Evolutionary conservation across 2,329 filamentous ascomycete genomes (phyloP).

Genomic region (Fusarium penzigii): DNA sequence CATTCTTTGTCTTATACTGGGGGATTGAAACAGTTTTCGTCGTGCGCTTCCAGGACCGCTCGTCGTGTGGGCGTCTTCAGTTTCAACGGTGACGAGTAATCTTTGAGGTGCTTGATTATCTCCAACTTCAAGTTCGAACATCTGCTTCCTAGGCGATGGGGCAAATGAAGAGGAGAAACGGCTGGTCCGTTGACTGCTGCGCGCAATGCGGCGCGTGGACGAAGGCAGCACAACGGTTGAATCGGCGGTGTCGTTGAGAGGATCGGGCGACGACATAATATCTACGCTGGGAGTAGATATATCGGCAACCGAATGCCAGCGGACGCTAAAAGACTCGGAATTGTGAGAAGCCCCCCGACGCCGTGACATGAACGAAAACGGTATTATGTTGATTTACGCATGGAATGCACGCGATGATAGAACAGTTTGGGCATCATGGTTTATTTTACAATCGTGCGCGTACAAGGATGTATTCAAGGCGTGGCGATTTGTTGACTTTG

Average conservation of each 20-base stretch:
- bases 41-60: conserved; percentile 35
- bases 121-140: conserved; percentile 58
- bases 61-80: conserved; percentile 41
- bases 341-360: conserved; percentile 25
- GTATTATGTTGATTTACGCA: conserved; percentile 17
- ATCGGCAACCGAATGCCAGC: conserved; percentile 39
- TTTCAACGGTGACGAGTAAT: conserved; percentile 57
- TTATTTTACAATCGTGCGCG: conserved; percentile 13
- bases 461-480: conserved; percentile 16
- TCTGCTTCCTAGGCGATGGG: conserved; percentile 55
- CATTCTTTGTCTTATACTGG: conserved; percentile 41
- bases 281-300: conserved; percentile 42
- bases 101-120: conserved; percentile 51
- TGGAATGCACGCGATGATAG: conserved; percentile 21
- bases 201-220: conserved; percentile 44
- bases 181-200: conserved; percentile 45
- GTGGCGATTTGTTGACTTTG: conserved; percentile 35
- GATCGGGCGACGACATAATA: conserved; percentile 53
- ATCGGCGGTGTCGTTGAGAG: conserved; percentile 43
- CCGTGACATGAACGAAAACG: conserved; percentile 32
- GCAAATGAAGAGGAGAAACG: conserved; percentile 38
- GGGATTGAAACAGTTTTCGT: conserved; percentile 46
- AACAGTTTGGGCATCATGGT: conserved; percentile 14
- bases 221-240: conserved; percentile 38
- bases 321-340: conserved; percentile 32